Evolutionary conservation across 108 stramenopile species (phyloP), one percentile per base, ranked within the genome.

Genomic region (Conticribra weissflogii): DNA sequence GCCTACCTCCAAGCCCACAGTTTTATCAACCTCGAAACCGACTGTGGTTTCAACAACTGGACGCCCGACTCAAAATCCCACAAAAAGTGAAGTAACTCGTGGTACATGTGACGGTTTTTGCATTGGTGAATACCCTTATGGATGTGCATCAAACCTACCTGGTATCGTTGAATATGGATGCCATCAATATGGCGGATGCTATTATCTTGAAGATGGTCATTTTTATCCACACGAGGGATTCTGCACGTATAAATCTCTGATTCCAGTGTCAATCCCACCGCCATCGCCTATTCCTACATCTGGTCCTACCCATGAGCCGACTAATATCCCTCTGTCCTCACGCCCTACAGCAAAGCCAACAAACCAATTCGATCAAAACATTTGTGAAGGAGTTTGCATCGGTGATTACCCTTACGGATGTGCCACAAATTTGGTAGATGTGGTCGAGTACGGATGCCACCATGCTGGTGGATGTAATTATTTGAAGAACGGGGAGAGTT

Each of bases 201-300:
- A 25, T 21, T 80, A 80, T 61, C 54, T 80, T 2, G 34, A 28
- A 18, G 57, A 72, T 14, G 68, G 68, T 18, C 51, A 80, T 27
- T 29, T 62, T 18, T 74, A 70, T 30, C 64, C 78, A 14, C 45
- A 28, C 44, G 54, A 55, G 23, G 49, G 56, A 15, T 71, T 75
- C 28, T 81, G 79, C 32, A 76, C 74, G 2, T 81, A 76, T 62
- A 81, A 73, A n/a, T n/a, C n/a, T n/a, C n/a, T n/a, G n/a, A n/a
- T n/a, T n/a, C n/a, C n/a, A n/a, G n/a, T n/a, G n/a, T n/a, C n/a
- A n/a, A n/a, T n/a, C n/a, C n/a, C n/a, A n/a, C n/a, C n/a, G n/a
- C n/a, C n/a, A n/a, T n/a, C n/a, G n/a, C n/a, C n/a, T n/a, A n/a
- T n/a, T n/a, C n/a, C n/a, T n/a, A n/a, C n/a, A n/a, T n/a, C n/a